Conservation (phyloP, 2,329 filamentous ascomycete genomes). For the Drechslerella coelobrocha region DNA sequence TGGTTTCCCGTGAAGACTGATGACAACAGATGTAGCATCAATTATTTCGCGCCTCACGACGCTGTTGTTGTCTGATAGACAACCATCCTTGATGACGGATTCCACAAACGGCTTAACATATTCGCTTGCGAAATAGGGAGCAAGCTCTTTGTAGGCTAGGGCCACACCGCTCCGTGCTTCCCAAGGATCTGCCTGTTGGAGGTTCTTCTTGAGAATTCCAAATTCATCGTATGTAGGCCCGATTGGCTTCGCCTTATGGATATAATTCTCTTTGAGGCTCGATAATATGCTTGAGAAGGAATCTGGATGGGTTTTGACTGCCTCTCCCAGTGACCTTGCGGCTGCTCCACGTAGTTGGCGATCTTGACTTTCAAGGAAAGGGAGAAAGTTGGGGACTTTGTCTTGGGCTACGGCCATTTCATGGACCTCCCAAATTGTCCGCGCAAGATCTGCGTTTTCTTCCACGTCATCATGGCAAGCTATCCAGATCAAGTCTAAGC, state of each 20-base stretch:
- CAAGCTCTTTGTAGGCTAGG: slow-evolving; percentile 82
- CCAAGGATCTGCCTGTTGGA: slow-evolving; percentile 87
- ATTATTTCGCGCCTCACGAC: slow-evolving; percentile 88
- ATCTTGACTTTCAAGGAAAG: slow-evolving; percentile 81
- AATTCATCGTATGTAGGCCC: slow-evolving; percentile 87
- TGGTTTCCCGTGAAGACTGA: slow-evolving; percentile 78
- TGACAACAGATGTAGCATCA: slow-evolving; percentile 81
- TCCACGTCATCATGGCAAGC: slow-evolving; percentile 88
- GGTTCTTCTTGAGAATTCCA: slow-evolving; percentile 84
- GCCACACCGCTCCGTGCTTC: slow-evolving; percentile 89
- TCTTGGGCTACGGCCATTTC: slow-evolving; percentile 73
- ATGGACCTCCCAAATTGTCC: slow-evolving; percentile 94
- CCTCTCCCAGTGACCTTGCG: slow-evolving; percentile 79
- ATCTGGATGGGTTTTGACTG: slow-evolving; percentile 68
- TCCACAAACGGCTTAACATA: slow-evolving; percentile 79
- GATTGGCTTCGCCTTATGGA: slow-evolving; percentile 79
- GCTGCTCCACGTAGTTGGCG: slow-evolving; percentile 82
- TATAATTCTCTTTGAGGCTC: slow-evolving; percentile 73
- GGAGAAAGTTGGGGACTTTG: slow-evolving; percentile 72
- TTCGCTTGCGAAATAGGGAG: slow-evolving; percentile 70
- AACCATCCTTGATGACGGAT: slow-evolving; percentile 84
- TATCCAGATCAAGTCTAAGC: slow-evolving; percentile 91
- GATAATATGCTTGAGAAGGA: slow-evolving; percentile 70
- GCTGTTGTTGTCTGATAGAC: slow-evolving; percentile 80
- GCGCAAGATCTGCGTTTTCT: slow-evolving; percentile 82